Evolutionary conservation across 768 basidiomycete genomes (phyloP), one percentile per base, ranked within the genome.

Genomic region (Leccinum boreale): DNA sequence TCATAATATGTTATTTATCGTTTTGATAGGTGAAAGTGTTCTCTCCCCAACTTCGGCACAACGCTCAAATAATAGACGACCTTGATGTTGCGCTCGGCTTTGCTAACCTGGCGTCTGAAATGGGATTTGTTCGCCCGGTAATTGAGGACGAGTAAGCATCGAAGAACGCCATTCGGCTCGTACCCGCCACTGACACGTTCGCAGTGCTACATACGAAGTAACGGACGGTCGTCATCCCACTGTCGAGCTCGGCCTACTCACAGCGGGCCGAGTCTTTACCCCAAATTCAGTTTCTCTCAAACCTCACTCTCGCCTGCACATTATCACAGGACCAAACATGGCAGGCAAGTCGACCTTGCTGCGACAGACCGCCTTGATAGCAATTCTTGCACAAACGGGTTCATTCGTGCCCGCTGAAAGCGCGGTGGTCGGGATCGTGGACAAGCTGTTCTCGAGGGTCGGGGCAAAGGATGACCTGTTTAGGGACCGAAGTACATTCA

Each of bases 271-370:
- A 28, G 77, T 81, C 12, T 98, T 96, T 71, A 91, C 86, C 1
- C 86, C 94, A 0, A 98, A 98, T 70, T 87, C 87, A 2, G 79
- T 94, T 21, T 62, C 75, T 15, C 78, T 98, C 65, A 76, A 75
- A 3, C 76, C 84, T 1, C 65, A 74, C 12, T 85, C 87, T 15
- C 84, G 82, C 28, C 66, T 97, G 10, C 94, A 96, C 62, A 69
- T 88, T 21, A 90, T 98, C 60, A 98, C 95, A 6, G 95, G 95
- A 0, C 95, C 96, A 0, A 98, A 97, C 66, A 95, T 94, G 92
- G 92, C 89, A 6, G 91, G 91, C 53, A 99, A 99, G 73, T 95
- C 93, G 3, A 98, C 96, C 0, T 79, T 92, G 24, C 81, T 99
- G 35, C 89, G 96, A 28, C 95, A 97, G 69, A 91, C 86, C 0